Evolutionary conservation across 495 filamentous ascomycete genomes (phyloP).

Genomic region (Hypoxylon cercidicola): DNA sequence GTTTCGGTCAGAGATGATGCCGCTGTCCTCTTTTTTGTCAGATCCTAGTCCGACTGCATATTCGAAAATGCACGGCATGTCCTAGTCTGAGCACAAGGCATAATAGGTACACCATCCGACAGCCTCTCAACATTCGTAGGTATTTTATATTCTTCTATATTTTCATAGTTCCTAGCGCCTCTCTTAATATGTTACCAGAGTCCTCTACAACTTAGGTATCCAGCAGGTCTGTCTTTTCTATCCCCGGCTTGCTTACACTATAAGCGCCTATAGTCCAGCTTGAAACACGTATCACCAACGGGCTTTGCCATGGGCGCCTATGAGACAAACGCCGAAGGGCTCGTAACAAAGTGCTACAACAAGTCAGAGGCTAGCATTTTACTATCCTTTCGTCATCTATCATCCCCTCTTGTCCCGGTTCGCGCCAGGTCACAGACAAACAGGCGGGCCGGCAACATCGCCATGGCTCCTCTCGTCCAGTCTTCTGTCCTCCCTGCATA

Average conservation of each 20-base stretch:
- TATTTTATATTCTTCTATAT: constrained; percentile 7
- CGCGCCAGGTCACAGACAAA: constrained; percentile 36
- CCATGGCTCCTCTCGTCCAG: constrained; percentile 29
- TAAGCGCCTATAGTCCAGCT: constrained; percentile 27
- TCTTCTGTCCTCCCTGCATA: constrained; percentile 41
- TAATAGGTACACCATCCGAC: constrained; percentile 7
- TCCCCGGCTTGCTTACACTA: background rate
- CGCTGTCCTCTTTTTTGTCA: constrained; percentile 18
- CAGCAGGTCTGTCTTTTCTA: background rate
- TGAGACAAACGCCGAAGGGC: constrained; percentile 15
- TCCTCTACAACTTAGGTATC: background rate
- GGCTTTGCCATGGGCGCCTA: constrained; percentile 24
- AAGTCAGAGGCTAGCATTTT: constrained; percentile 17
- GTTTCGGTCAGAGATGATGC: constrained; percentile 29
- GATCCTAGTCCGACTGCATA: constrained; percentile 29
- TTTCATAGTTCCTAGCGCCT: background rate
- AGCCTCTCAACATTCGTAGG: constrained; percentile 4
- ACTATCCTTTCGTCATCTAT: constrained; percentile 11
- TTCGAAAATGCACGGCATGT: constrained; percentile 28
- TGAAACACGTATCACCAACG: constrained; percentile 27
- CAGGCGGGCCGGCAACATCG: constrained; percentile 34
- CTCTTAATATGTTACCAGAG: background rate
- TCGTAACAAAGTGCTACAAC: constrained; percentile 17
- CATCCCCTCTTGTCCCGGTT: constrained; percentile 4
- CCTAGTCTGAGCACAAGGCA: background rate